Evolutionary conservation across 257 asterid genomes (phyloP), one percentile per base, ranked within the genome.

Genomic region (Gentiana straminea): DNA sequence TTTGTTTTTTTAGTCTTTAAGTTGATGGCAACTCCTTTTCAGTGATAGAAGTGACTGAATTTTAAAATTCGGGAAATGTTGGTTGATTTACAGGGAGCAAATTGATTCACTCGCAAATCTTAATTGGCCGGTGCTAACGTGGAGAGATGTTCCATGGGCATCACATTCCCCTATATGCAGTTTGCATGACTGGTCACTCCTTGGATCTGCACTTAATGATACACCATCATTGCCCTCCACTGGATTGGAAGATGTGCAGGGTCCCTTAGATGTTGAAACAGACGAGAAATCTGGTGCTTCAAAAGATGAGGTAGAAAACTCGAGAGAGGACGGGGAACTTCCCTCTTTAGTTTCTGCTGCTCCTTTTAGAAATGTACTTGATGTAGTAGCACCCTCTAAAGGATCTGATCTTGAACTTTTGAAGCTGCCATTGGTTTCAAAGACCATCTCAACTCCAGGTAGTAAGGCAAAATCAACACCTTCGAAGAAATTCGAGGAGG

Each of bases 251-350:
- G 79, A 66, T 70, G 80, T 64, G 62, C 81, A 68, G 66, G 73
- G 37, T 58, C 65, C 76, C 69, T 48, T 70, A 48, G 65, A 59
- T 67, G 35, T 62, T 51, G 77, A 75, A 60, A 61, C 67, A 49
- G 80, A 69, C 49, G 77, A 54, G 41, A 78, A 52, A 56, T 60
- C 66, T 65, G 80, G 60, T 38, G 54, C 55, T 66, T 77, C 89
- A 61, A 80, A 70, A 61, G 83, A 73, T 15, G 86, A 81, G 64
- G 73, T 72, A 66, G 97, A 88, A 72, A 74, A 58, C 51, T 47
- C 70, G 59, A 74, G 81, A 69, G 99, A 92, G 73, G 97, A 92
- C 64, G 99, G 97, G 52, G 99, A 92, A 69, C 97, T 92, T 58
- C 97, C 93, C 13, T 77, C 90, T 58, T 61, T 79, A 65, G 60